Base-by-base conservation (phyloP, 257 asterid genomes). In the Solanum peruvianum region DNA sequence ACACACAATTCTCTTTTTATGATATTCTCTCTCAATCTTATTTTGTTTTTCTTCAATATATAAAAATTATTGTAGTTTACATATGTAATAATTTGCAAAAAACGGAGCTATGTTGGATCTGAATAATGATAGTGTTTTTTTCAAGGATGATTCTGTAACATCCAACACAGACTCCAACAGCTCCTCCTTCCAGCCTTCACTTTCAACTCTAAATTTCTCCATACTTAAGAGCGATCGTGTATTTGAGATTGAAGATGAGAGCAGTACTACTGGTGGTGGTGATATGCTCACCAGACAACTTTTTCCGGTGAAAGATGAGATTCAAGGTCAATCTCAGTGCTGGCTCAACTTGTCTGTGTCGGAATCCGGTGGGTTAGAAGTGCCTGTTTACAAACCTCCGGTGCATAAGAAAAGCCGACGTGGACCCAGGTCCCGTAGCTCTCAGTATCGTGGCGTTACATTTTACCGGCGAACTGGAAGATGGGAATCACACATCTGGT, bases 401-500 rank as follows among this genome's bases (percentile, higher is more conserved):
- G 78, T 89, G 76, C 64, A 56, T 56, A 94, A 95, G 97, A 96
- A 96, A 95, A 95, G 98, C 84, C 88, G 99, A 89, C 97, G 99
- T 56, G 99, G 99, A 80, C 98, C 99, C 84, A 93, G 99, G 91
- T 95, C 99, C 11, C 93, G 97, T 88, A 95, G 98, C 91, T 96
- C 99, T 9, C 99, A 96, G 90, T 96, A 95, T 86, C 95, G 98
- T n/a, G 99, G 99, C 16, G 98, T 96, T 82, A 96, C 99, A 87
- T 96, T 96, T 90, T 96, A 96, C 88, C 94, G 98, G 77, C 91
- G 99, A 87, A 95, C 98, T 77, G 99, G 99, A 37, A 92, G 99
- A 93, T 96, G 99, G 99, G 99, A 96, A 90, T 96, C 99, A 11
- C 98, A 96, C 87, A 96, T 96, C 93, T 96, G 99, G 99, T 89